These are phyloP conservation scores for Alloascoidea africana DNA, from an alignment of 805 yeast species.

Conservation along the genomic window DNA sequence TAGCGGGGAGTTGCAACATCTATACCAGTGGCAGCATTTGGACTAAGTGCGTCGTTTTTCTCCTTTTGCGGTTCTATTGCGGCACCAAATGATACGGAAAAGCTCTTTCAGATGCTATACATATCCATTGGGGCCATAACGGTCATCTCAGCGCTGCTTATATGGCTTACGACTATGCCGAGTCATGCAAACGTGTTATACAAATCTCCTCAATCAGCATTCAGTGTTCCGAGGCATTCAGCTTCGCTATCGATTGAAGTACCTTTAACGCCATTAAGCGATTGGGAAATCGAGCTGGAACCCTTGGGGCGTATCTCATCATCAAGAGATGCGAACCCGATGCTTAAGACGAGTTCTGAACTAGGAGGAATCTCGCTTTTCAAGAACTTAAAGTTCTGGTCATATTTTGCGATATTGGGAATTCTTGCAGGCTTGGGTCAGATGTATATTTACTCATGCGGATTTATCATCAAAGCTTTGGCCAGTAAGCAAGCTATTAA, in stretches of 20 bases:
- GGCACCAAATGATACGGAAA: slow-evolving; percentile 42
- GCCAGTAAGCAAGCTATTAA: no score
- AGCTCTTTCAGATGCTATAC: slow-evolving; percentile 18
- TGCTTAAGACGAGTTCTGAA: no score
- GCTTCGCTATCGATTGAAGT: background rate
- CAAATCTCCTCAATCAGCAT: background rate
- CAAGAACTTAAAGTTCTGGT: slow-evolving; percentile 28
- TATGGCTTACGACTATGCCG: background rate
- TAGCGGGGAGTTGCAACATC: slow-evolving; percentile 73
- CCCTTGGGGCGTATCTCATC: background rate
- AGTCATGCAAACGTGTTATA: background rate
- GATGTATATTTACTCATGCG: slow-evolving; percentile 61
- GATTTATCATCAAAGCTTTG: slow-evolving; percentile 47
- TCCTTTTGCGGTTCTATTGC: slow-evolving; percentile 38
- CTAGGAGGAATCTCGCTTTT: background rate
- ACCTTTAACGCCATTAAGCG: background rate
- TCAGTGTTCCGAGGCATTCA: background rate
- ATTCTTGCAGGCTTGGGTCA: slow-evolving; percentile 54
- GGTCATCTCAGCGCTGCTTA: background rate
- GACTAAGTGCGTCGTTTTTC: slow-evolving; percentile 56
- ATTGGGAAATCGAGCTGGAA: background rate
- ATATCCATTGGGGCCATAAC: background rate
- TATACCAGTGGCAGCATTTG: slow-evolving; percentile 60
- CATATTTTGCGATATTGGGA: slow-evolving; percentile 33
- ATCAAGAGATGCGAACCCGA: background rate